Base-by-base conservation (phyloP, 2,329 filamentous ascomycete species). In the Penicillium sp. region DNA sequence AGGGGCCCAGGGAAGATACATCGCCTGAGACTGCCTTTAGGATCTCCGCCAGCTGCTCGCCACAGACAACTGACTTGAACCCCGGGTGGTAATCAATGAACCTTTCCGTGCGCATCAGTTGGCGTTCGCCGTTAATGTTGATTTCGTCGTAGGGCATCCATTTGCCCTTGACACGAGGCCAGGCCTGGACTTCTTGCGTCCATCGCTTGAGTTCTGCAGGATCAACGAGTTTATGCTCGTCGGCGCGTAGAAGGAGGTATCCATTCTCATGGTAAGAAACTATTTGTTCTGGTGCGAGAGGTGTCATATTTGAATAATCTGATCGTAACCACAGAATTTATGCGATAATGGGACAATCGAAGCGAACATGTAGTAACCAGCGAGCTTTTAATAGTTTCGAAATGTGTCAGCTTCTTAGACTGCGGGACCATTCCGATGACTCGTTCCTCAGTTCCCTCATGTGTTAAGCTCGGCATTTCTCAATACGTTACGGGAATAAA, bases 101-200 rank as follows among this genome's bases (percentile, higher is more conserved):
- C 32, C 69, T 70, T 46, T 72, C 69, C 2, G 68, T 72, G 37
- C 70, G 60, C 57, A 72, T 69, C 18, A 73, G 57, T 23, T 72
- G 70, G 37, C 66, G 61, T 39, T 70, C 55, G 9, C 69, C 68
- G 9, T 60, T 60, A 1, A 65, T 57, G 46, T 71, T 72, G 52
- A 72, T 65, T 41, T 72, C 68, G 18, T 68, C 63, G 34, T 70
- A 70, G 1, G 66, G 67, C 65, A 69, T 68, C 68, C 67, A 70
- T 55, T 69, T 70, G 3, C 68, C 67, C 41, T 62, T 66, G n/a
- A 65, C 65, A 16, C 55, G 55, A 16, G 66, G 66, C 67, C 68
- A 68, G 39, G 56, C 52, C 52, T 60, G 53, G 8, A 70, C 62
- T 50, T 70, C 60, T 38, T 62, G 53, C 6, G 63, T 63, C 67